A percentile compares a stretch with the other conserved stretches of the same genome.
These are phyloP conservation scores for Pythium periplocum DNA, from an alignment of 352 stramenopile genomes.

Conservation along the genomic window DNA sequence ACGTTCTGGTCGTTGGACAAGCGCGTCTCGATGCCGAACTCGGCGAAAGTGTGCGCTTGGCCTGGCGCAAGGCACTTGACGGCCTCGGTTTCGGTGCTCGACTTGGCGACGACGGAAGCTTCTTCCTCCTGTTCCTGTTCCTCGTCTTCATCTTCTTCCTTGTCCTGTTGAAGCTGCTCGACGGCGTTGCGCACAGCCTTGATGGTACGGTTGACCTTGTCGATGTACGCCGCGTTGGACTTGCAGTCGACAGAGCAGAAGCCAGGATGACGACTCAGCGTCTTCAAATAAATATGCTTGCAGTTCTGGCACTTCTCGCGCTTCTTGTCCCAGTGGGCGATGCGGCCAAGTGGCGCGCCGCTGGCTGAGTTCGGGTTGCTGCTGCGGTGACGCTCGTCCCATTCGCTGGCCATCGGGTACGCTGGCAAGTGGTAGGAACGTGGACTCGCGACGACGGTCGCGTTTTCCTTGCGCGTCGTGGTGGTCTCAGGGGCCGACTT, in stretches of 20 bases:
- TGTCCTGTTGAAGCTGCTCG: constrained; percentile 39
- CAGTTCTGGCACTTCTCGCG: constrained; percentile 82
- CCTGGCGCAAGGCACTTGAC: neutral
- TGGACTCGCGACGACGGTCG: constrained; percentile 15
- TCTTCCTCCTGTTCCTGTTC: constrained; percentile 1
- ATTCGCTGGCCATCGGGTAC: constrained; percentile 22
- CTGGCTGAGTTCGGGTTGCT: neutral
- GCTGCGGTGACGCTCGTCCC: constrained; percentile 21
- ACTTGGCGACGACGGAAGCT: too few relatives aligned
- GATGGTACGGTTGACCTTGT: constrained; percentile 81
- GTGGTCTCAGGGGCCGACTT: constrained; percentile 4
- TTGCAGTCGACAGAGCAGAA: constrained; percentile 88
- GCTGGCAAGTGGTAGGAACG: constrained; percentile 23
- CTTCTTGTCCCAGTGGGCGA: constrained; percentile 84
- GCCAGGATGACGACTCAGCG: constrained; percentile 59
- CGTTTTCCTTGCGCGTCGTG: neutral
- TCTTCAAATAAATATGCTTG: constrained; percentile 84
- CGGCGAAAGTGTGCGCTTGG: constrained; percentile 54
- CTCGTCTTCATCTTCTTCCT: constrained; percentile 20
- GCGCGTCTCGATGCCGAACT: constrained; percentile 68
- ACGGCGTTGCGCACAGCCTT: constrained; percentile 67
- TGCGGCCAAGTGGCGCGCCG: constrained; percentile 19
- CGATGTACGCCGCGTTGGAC: constrained; percentile 79
- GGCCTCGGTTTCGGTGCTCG: too few relatives aligned
- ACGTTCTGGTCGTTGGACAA: constrained; percentile 53